Evolutionary conservation across 2,329 filamentous ascomycete genomes (phyloP), one percentile per base, ranked within the genome.

Genomic region (Trichoderma sp.): DNA sequence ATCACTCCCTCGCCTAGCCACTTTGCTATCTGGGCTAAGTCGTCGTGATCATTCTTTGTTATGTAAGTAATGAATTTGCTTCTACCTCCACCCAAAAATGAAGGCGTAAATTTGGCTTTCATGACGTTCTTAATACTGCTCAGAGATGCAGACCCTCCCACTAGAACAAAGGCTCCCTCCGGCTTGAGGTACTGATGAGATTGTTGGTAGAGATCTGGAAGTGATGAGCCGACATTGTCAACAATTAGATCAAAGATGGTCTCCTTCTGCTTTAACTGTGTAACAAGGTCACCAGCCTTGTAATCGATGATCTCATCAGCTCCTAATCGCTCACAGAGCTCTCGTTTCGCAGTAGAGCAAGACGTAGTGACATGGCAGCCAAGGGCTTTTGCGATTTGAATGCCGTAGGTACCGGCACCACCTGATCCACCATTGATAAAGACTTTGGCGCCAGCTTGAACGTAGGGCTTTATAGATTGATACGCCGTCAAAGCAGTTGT

Each of bases 301-400:
- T 91, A 91, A 75, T 91, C 87, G 63, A 91, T 82, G 49, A 90
- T 84, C 62, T 88, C 85, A 72, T 92, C 89, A 5, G 89, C 90
- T 2, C 90, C 90, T 1, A 91, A 75, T 5, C 80, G 79, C 70
- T 83, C 83, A 75, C 87, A 88, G 1, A 91, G 76, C 24, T 86
- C 81, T 0, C 85, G 79, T 74, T 92, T 92, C 3, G 77, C 76
- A 0, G 83, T 84, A 19, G 89, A 91, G 74, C 89, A 91, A 1
- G 85, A 84, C 0, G 83, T 83, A 0, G 86, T 88, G 19, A 92
- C 89, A 68, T 86, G 81, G 67, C 86, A 89, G 0, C 88, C 89
- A 4, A 88, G 72, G 0, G 81, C 79, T 74, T 91, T 91, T 8
- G 88, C 89, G 29, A 91, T 84, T 74, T 92, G 90, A 58, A 92